Percentiles rank a stretch among this genome's conserved stretches.
Evolutionary conservation across 352 stramenopile genomes (phyloP).

Genomic region (Globisporangium carolinianum): DNA sequence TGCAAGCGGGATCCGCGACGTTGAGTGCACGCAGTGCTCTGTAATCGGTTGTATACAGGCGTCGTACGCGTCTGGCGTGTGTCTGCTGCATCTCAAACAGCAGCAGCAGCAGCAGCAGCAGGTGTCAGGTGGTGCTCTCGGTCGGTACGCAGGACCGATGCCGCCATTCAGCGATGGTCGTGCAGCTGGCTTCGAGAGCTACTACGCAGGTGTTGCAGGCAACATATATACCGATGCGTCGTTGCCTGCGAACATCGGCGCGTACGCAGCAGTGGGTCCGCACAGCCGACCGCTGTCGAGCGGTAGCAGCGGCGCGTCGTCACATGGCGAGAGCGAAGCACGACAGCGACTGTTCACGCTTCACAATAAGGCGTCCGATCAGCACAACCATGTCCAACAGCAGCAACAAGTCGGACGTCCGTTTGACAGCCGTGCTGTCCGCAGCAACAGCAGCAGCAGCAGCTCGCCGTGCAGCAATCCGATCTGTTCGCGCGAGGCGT

Average conservation of each 20-base stretch:
- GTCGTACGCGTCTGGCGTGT: conserved; percentile 43
- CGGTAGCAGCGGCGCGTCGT: no score
- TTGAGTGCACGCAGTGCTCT: conserved; percentile 23
- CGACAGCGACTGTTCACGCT: no score
- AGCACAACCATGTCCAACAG: no score
- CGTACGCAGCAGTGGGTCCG: no score
- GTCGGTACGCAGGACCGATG: conserved; percentile 5
- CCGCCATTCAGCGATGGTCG: conserved; percentile 8
- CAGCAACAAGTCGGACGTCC: neutral
- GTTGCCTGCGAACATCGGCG: no score
- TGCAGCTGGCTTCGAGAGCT: conserved; percentile 1
- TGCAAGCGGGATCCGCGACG: conserved; percentile 19
- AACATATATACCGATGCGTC: no score
- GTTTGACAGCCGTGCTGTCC: no score
- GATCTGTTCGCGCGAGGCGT: conserved; percentile 48
- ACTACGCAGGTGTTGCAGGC: no score
- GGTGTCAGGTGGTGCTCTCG: neutral
- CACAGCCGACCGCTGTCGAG: no score
- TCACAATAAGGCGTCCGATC: no score
- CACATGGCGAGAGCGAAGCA: no score
- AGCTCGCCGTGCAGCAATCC: conserved; percentile 35
- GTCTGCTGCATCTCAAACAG: conserved; percentile 31
- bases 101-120: conserved; percentile 17
- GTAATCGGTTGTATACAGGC: conserved; percentile 31
- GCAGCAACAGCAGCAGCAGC: conserved; percentile 1